phyloP scores from a whole-genome alignment of 1,284 basidiomycete genomes.

The Tylopilus sp. region DNA sequence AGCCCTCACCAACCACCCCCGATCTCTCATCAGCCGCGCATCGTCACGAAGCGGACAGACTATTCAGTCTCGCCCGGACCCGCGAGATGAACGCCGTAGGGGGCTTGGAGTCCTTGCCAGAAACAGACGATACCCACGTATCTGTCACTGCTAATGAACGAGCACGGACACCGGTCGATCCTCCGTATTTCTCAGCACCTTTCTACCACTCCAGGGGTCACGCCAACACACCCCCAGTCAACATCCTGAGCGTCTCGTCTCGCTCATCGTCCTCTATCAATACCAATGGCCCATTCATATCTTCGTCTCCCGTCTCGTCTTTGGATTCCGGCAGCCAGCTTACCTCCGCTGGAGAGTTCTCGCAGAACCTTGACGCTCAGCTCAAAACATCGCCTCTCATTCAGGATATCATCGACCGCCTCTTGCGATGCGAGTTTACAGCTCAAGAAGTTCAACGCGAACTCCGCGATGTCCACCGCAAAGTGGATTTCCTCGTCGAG shows the following conservation, averaged over 20 bases:
- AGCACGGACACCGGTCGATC: conserved; percentile 34
- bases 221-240: conserved; percentile 31
- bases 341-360: conserved; percentile 42
- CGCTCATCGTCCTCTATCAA: conserved; percentile 40
- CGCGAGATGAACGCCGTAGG: conserved; percentile 52
- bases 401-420: conserved; percentile 71
- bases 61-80: conserved; percentile 39
- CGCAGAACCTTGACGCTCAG: conserved; percentile 60
- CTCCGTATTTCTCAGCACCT: conserved; percentile 33
- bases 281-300: conserved; percentile 44
- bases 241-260: conserved; percentile 20
- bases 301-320: conserved; percentile 74
- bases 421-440: conserved; percentile 66
- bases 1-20: conserved; percentile 34
- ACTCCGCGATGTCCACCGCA: conserved; percentile 68
- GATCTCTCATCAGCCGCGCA: conserved; percentile 48
- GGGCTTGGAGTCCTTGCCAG: conserved; percentile 50
- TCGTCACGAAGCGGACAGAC: conserved; percentile 45
- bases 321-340: conserved; percentile 67
- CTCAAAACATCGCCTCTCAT: conserved; percentile 71
- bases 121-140: conserved; percentile 46
- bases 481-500: conserved; percentile 74
- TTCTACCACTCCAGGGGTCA: conserved; percentile 29
- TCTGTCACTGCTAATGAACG: conserved; percentile 23
- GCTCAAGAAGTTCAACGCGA: conserved; percentile 73